Evolutionary conservation across 257 asterid species (phyloP).

Genomic region (Ilex asprella): DNA sequence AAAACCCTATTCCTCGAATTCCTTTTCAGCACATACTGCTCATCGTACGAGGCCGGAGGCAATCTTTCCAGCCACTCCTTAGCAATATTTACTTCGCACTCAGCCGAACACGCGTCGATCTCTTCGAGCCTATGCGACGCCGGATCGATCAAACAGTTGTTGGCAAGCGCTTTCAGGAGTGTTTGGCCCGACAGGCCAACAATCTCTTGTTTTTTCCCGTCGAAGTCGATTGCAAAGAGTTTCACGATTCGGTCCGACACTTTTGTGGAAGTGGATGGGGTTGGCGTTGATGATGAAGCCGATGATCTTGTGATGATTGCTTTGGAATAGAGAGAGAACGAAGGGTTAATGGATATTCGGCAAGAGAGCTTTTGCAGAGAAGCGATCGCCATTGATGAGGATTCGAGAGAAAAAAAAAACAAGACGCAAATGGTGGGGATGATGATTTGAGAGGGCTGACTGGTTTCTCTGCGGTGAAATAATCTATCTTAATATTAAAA

Average conservation of each 20-base stretch:
- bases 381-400: slow-evolving; percentile 27
- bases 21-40: slow-evolving; percentile 42
- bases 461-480: too few relatives aligned
- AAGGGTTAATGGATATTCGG: slow-evolving; percentile 25
- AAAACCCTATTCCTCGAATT: slow-evolving; percentile 50
- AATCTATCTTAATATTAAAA: too few relatives aligned
- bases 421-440: too few relatives aligned
- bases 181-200: slow-evolving; percentile 78
- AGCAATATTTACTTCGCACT: slow-evolving; percentile 98
- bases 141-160: slow-evolving; percentile 79
- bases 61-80: slow-evolving; percentile 96
- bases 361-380: slow-evolving; percentile 29
- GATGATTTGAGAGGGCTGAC: too few relatives aligned
- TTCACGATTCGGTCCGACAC: slow-evolving; percentile 88
- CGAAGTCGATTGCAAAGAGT: slow-evolving; percentile 71
- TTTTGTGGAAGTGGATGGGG: slow-evolving; percentile 45
- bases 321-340: slow-evolving; percentile 20
- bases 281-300: slow-evolving; percentile 15
- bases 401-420: too few relatives aligned
- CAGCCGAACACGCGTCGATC: slow-evolving; percentile 92
- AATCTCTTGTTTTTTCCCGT: slow-evolving; percentile 55
- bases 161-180: slow-evolving; percentile 67
- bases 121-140: slow-evolving; percentile 92
- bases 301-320: slow-evolving; percentile 24
- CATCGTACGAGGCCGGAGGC: slow-evolving; percentile 58